Conservation (phyloP, 2,329 filamentous ascomycete genomes). For the Orbilia brochopaga region DNA sequence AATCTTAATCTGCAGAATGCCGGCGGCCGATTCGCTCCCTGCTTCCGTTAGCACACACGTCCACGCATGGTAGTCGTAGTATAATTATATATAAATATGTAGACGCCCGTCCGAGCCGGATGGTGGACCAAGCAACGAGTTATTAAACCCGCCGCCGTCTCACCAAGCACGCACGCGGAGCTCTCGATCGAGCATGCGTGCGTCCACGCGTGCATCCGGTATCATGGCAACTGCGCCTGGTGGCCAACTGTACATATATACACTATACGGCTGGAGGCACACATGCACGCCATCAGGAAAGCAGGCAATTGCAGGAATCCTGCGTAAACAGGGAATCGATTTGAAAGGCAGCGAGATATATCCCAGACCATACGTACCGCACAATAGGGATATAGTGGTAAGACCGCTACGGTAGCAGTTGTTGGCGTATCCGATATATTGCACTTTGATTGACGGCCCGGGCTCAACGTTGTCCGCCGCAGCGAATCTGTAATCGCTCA, state of each 20-base stretch:
- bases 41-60: conserved; percentile 1
- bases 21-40: neutral
- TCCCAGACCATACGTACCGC: neutral
- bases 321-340: neutral
- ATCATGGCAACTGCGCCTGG: too few relatives aligned
- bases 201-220: too few relatives aligned
- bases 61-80: too few relatives aligned
- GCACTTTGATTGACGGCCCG: conserved; percentile 16
- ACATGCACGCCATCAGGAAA: too few relatives aligned
- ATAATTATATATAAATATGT: neutral
- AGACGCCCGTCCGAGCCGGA: conserved; percentile 4
- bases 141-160: neutral
- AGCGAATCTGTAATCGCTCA: too few relatives aligned
- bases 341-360: neutral
- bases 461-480: conserved; percentile 34
- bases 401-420: neutral
- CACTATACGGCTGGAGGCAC: too few relatives aligned
- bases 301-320: neutral
- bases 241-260: too few relatives aligned
- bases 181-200: neutral
- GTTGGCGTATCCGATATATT: conserved; percentile 42
- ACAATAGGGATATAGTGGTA: neutral
- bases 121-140: neutral
- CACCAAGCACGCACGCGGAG: neutral
- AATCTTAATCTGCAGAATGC: conserved; percentile 6